Evolutionary conservation across 2,329 filamentous ascomycete genomes (phyloP).

Genomic region (Pseudomassariella vexata): DNA sequence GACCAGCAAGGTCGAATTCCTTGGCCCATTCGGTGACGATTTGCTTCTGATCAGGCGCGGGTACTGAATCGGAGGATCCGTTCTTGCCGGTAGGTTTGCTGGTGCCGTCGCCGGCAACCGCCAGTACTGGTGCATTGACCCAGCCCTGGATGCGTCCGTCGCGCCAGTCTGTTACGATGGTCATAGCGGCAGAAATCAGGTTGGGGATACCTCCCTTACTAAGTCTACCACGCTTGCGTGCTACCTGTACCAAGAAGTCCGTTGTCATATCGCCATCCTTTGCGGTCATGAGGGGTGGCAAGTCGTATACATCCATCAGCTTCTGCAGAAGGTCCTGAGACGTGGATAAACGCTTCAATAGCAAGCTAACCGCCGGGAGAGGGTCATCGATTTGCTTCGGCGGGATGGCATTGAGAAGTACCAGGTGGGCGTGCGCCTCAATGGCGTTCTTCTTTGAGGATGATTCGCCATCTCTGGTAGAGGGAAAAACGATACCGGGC

Average conservation of each 20-base stretch:
- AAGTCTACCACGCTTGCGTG: constrained; percentile 82
- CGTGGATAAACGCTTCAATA: constrained; percentile 73
- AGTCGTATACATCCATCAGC: constrained; percentile 76
- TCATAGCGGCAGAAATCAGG: constrained; percentile 78
- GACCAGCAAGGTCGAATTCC: constrained; percentile 89
- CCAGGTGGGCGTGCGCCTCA: constrained; percentile 75
- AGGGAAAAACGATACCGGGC: constrained; percentile 90
- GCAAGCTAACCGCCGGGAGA: constrained; percentile 74
- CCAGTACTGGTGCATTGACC: constrained; percentile 68
- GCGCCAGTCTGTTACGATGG: constrained; percentile 93
- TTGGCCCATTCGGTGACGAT: constrained; percentile 78
- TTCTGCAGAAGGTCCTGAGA: constrained; percentile 71
- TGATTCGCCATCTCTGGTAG: constrained; percentile 31
- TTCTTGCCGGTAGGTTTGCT: constrained; percentile 17
- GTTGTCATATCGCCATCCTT: constrained; percentile 71
- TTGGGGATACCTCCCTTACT: constrained; percentile 90
- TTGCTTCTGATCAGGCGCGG: constrained; percentile 55
- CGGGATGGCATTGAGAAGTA: constrained; percentile 86
- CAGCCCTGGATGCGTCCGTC: constrained; percentile 93
- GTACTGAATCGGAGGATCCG: constrained; percentile 22
- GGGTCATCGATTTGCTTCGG: constrained; percentile 94
- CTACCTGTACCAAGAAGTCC: constrained; percentile 92
- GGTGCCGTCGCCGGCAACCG: constrained; percentile 37
- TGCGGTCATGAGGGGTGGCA: constrained; percentile 69
- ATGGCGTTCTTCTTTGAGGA: constrained; percentile 42